A percentile compares a stretch with the other conserved stretches of the same genome.
These are phyloP conservation scores for Escovopsis sp. DNA, from an alignment of 2,329 filamentous ascomycete genomes.

Conservation along the genomic window DNA sequence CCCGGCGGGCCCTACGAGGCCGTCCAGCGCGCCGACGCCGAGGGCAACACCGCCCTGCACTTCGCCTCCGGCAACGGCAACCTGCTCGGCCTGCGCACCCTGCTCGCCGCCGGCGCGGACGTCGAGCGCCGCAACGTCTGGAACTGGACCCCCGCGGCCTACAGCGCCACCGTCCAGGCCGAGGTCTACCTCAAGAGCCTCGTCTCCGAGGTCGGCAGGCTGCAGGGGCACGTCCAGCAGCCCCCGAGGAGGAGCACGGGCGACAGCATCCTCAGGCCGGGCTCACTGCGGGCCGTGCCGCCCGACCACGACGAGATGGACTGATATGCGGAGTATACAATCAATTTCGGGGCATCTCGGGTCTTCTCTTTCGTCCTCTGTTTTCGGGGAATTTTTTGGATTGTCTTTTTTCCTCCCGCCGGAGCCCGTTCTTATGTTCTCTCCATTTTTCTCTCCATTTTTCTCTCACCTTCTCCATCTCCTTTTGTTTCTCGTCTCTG, in stretches of 20 bases:
- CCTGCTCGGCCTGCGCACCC: slow-evolving; percentile 57
- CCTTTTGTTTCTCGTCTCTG: background rate
- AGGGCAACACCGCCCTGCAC: slow-evolving; percentile 78
- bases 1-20: slow-evolving; percentile 37
- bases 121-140: slow-evolving; percentile 56
- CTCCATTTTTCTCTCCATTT: too few relatives aligned
- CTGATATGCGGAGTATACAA: background rate
- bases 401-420: too few relatives aligned
- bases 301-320: too few relatives aligned
- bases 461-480: too few relatives aligned
- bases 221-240: slow-evolving; percentile 26
- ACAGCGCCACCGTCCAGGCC: slow-evolving; percentile 66
- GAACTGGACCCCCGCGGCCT: slow-evolving; percentile 72
- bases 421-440: too few relatives aligned
- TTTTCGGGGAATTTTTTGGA: too few relatives aligned
- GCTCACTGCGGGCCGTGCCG: too few relatives aligned
- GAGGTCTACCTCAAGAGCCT: slow-evolving; percentile 73
- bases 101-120: slow-evolving; percentile 66
- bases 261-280: too few relatives aligned
- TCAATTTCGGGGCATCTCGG: too few relatives aligned
- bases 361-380: too few relatives aligned
- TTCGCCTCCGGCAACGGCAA: slow-evolving; percentile 75
- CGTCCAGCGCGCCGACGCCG: slow-evolving; percentile 44
- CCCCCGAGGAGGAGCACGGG: too few relatives aligned
- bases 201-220: slow-evolving; percentile 54